A percentile compares a stretch with the other conserved stretches of the same genome.
These are phyloP conservation scores for Nepenthes gracilis DNA, from an alignment of 148 eudicot genomes.

Conservation along the genomic window DNA sequence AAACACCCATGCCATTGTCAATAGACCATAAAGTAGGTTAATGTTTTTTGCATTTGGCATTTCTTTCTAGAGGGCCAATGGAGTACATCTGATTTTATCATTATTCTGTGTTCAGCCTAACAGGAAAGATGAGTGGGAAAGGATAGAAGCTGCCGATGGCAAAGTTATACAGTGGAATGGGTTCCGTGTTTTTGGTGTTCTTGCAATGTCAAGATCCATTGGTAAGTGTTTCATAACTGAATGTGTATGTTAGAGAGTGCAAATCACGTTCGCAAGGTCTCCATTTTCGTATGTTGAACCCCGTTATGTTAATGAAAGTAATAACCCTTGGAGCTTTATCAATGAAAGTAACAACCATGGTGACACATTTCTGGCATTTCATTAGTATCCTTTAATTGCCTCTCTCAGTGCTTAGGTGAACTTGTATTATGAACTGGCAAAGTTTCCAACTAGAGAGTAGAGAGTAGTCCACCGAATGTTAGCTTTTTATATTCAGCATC, in stretches of 20 bases:
- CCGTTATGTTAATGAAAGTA: no score
- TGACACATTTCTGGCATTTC: no score
- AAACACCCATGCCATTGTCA: slow-evolving; percentile 48
- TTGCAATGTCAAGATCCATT: slow-evolving; percentile 70
- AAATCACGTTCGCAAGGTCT: no score
- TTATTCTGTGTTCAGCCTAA: slow-evolving; percentile 29
- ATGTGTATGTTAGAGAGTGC: background rate
- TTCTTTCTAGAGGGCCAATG: background rate
- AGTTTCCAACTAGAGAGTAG: no score
- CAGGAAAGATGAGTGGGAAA: slow-evolving; percentile 57
- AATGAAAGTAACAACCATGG: no score
- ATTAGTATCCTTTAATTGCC: no score
- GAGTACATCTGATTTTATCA: background rate
- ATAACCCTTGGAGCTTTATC: no score
- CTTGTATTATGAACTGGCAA: no score
- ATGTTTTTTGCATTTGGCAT: background rate
- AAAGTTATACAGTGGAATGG: slow-evolving; percentile 69
- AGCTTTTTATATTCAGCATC: no score
- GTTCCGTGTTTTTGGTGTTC: slow-evolving; percentile 61
- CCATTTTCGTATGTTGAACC: no score
- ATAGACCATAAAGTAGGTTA: slow-evolving; percentile 49
- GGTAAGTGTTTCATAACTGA: slow-evolving; percentile 25
- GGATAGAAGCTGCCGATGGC: slow-evolving; percentile 68
- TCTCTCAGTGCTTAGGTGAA: no score
- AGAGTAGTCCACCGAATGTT: no score